Evolutionary conservation across 2,329 filamentous ascomycete species (phyloP).

Genomic region (Scortechinia acanthostroma): DNA sequence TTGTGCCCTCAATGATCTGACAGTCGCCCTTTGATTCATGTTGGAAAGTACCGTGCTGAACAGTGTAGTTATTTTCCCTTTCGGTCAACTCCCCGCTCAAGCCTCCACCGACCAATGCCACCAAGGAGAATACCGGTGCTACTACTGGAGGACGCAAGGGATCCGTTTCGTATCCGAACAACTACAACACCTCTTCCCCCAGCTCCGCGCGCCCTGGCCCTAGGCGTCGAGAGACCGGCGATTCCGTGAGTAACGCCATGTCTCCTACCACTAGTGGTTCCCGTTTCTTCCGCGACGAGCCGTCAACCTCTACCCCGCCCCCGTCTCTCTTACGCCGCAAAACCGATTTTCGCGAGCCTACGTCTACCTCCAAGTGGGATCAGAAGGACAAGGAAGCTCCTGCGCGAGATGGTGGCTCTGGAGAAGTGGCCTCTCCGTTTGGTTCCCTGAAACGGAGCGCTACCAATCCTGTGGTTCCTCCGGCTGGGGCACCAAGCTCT

Average conservation of each 20-base stretch:
- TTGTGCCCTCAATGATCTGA: constrained; percentile 4
- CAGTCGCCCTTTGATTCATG: background rate
- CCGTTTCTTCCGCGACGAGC: constrained; percentile 50
- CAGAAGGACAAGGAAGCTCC: background rate
- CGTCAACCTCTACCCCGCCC: background rate
- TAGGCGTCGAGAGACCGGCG: constrained; percentile 75
- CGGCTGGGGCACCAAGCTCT: background rate
- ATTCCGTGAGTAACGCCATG: constrained; percentile 41
- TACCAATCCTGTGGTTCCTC: background rate
- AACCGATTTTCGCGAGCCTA: constrained; percentile 2
- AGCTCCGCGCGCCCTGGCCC: constrained; percentile 64
- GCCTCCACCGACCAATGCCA: constrained; percentile 62
- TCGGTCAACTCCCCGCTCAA: constrained; percentile 95
- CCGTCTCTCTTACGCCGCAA: constrained; percentile 1
- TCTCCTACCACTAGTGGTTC: constrained; percentile 47
- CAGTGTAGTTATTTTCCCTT: constrained; percentile 63
- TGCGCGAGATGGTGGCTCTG: no score
- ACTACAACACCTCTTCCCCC: constrained; percentile 51
- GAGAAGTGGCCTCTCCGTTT: background rate
- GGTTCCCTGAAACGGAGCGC: background rate
- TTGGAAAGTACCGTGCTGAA: constrained; percentile 12
- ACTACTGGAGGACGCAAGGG: constrained; percentile 68
- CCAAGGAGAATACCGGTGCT: constrained; percentile 44
- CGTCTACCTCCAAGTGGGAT: background rate
- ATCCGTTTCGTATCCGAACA: constrained; percentile 30